Evolutionary conservation across 2,329 filamentous ascomycete species (phyloP).

Genomic region (Xylariaceae sp.): DNA sequence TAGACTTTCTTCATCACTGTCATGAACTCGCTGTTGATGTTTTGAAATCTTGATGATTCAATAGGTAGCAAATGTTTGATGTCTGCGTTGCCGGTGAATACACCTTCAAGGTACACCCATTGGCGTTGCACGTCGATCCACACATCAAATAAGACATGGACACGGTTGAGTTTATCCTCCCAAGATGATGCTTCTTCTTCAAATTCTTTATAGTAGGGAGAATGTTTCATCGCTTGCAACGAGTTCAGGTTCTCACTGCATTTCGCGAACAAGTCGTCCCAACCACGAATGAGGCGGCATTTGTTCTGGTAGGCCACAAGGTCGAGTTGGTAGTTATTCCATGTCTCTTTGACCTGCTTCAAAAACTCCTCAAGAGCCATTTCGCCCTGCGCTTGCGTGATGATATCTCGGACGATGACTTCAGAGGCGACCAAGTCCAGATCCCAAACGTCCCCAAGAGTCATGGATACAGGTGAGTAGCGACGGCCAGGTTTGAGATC

Average conservation of each 20-base stretch:
- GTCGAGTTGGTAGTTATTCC: slow-evolving; percentile 92
- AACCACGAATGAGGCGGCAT: slow-evolving; percentile 92
- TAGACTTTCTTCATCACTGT: slow-evolving; percentile 99
- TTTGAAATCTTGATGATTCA: slow-evolving; percentile 94
- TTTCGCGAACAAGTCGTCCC: slow-evolving; percentile 97
- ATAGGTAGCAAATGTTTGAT: slow-evolving; percentile 97
- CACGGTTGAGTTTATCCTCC: slow-evolving; percentile 97
- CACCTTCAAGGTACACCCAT: slow-evolving; percentile 98
- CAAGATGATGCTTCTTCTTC: slow-evolving; percentile 94
- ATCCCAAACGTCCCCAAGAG: slow-evolving; percentile 98
- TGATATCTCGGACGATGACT: slow-evolving; percentile 84
- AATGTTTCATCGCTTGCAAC: slow-evolving; percentile 97
- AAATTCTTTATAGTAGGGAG: slow-evolving; percentile 98
- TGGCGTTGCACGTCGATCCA: slow-evolving; percentile 99
- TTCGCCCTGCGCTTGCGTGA: slow-evolving; percentile 92
- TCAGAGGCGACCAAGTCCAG: slow-evolving; percentile 87
- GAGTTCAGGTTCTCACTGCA: slow-evolving; percentile 98
- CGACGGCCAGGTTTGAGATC: slow-evolving; percentile 87
- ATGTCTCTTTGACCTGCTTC: slow-evolving; percentile 92
- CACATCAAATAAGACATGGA: slow-evolving; percentile 96
- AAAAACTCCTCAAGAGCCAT: slow-evolving; percentile 98
- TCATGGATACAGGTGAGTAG: slow-evolving; percentile 92
- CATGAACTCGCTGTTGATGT: slow-evolving; percentile 98
- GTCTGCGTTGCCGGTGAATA: slow-evolving; percentile 97
- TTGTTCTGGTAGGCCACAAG: slow-evolving; percentile 98